phyloP scores from a whole-genome alignment of 352 stramenopile species.

The Pythium dissimile region DNA sequence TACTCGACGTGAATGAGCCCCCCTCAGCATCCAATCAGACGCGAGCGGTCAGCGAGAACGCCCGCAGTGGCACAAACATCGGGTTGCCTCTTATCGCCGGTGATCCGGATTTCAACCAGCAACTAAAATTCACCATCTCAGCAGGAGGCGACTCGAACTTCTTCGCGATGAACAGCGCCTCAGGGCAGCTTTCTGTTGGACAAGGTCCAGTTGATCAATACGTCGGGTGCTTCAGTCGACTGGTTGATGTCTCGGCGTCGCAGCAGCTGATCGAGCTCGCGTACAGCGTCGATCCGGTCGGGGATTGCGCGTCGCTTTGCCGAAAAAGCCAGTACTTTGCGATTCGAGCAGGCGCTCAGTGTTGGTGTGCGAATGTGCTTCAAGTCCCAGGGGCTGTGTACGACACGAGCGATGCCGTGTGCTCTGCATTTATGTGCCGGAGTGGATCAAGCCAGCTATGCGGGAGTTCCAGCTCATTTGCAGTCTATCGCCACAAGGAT shows the following conservation, averaged over 20 bases:
- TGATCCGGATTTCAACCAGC: conserved; percentile 24
- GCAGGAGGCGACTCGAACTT: conserved; percentile 20
- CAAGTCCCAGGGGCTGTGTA: conserved; percentile 2
- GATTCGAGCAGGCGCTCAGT: conserved; percentile 15
- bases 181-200: conserved; percentile 24
- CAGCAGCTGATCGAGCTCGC: conserved; percentile 3
- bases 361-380: conserved; percentile 22
- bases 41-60: conserved; percentile 21
- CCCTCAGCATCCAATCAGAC: conserved; percentile 17
- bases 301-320: conserved; percentile 11
- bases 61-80: conserved; percentile 5
- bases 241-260: background rate
- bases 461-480: conserved; percentile 9
- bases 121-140: conserved; percentile 19
- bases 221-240: conserved; percentile 21
- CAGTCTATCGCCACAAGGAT: conserved; percentile 20
- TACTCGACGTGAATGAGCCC: conserved; percentile 30
- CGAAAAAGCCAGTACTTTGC: conserved; percentile 18
- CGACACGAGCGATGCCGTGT: conserved; percentile 8
- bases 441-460: conserved; percentile 6
- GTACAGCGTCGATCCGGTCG: background rate
- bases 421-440: conserved; percentile 8
- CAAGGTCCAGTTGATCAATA: conserved; percentile 22
- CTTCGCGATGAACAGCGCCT: conserved; percentile 18
- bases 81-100: conserved; percentile 10